phyloP scores from a whole-genome alignment of 2,329 filamentous ascomycete species.

The Trichoderma endophyticum region DNA sequence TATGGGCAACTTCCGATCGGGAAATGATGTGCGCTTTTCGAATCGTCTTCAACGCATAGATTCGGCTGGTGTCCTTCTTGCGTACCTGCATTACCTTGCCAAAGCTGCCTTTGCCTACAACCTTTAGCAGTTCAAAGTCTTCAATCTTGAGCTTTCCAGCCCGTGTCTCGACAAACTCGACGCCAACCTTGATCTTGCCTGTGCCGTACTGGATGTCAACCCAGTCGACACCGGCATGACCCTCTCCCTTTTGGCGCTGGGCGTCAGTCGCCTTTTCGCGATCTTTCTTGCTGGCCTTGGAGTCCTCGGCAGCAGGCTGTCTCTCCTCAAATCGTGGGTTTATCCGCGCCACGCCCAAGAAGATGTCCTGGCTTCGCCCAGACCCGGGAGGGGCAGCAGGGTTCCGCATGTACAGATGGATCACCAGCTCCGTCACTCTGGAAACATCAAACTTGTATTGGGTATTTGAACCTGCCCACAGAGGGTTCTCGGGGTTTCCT shows the following conservation, averaged over 20 bases:
- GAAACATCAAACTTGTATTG: constrained; percentile 99
- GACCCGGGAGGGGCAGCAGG: constrained; percentile 80
- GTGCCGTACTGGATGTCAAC: constrained; percentile 85
- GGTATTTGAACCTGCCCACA: constrained; percentile 97
- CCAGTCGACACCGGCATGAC: constrained; percentile 82
- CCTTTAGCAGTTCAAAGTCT: constrained; percentile 95
- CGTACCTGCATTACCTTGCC: constrained; percentile 99
- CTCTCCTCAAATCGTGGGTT: constrained; percentile 89
- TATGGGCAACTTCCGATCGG: constrained; percentile 94
- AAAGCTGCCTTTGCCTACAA: constrained; percentile 96
- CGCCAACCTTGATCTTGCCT: constrained; percentile 84
- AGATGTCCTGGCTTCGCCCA: constrained; percentile 92
- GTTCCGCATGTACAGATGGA: constrained; percentile 93
- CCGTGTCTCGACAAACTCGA: constrained; percentile 92
- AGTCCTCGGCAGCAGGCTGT: constrained; percentile 68
- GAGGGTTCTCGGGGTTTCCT: constrained; percentile 86
- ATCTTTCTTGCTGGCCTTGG: constrained; percentile 82
- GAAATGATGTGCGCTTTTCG: constrained; percentile 99
- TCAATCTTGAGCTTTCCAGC: constrained; percentile 89
- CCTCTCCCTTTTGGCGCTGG: constrained; percentile 43
- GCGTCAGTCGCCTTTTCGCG: constrained; percentile 71
- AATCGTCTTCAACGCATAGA: constrained; percentile 99
- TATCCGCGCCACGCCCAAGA: constrained; percentile 85
- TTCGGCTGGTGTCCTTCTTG: constrained; percentile 96
- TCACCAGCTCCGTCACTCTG: constrained; percentile 81